A percentile compares a stretch with the other conserved stretches of the same genome.
These are phyloP conservation scores for Monilinia laxa DNA, from an alignment of 2,329 filamentous ascomycete genomes.

Conservation along the genomic window DNA sequence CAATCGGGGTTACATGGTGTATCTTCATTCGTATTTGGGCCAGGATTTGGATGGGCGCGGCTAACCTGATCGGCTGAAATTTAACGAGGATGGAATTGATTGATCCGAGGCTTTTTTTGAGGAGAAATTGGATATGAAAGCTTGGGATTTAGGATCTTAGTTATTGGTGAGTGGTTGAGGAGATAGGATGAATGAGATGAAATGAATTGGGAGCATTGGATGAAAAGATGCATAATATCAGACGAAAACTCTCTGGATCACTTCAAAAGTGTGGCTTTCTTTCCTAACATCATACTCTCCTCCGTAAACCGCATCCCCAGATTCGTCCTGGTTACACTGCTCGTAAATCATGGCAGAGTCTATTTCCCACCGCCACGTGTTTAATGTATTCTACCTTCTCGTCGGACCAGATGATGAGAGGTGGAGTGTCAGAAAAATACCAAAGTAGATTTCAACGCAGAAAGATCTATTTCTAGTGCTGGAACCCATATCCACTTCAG, in stretches of 20 bases:
- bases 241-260: not conserved
- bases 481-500: constrained; percentile 6
- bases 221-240: not conserved
- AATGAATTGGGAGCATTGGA: not conserved
- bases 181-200: not conserved
- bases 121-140: not conserved
- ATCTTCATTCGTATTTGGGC: not conserved
- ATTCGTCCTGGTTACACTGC: not conserved
- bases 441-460: not conserved
- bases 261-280: constrained; percentile 4
- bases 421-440: not conserved
- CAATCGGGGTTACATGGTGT: constrained; percentile 26
- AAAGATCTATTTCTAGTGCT: constrained; percentile 5
- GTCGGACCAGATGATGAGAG: not conserved
- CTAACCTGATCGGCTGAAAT: constrained; percentile 37
- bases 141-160: not conserved
- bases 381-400: not conserved
- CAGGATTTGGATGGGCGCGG: constrained; percentile 11
- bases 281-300: not conserved
- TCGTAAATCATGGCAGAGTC: not conserved
- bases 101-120: constrained; percentile 5
- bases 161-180: not conserved
- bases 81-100: constrained; percentile 29
- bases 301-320: not conserved
- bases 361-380: constrained; percentile 2